Conservation (phyloP, 441 rosid genomes). For the Adansonia madagascariensis region DNA sequence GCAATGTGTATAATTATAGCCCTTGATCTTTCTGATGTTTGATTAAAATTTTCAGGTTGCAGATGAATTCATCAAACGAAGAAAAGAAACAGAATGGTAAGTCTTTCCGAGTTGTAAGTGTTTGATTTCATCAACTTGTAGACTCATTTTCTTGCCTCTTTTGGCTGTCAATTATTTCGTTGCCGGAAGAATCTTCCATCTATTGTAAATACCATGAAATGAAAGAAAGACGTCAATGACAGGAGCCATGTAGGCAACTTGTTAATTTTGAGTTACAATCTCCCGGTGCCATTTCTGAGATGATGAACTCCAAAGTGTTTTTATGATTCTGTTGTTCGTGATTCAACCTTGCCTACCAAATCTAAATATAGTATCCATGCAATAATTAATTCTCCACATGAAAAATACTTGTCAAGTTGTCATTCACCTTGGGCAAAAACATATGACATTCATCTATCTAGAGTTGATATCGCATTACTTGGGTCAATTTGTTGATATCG, state of each 20-base stretch:
- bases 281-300: background rate
- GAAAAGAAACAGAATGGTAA: conserved; percentile 88
- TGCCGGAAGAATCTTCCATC: background rate
- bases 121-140: background rate
- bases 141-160: conserved; percentile 7
- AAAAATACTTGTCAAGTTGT: background rate
- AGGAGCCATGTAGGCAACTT: conserved; percentile 19
- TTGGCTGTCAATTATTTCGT: background rate
- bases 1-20: conserved; percentile 18
- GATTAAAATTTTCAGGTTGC: conserved; percentile 67
- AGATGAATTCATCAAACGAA: conserved; percentile 87
- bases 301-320: background rate
- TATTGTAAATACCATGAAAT: background rate
- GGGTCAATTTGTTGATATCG: background rate
- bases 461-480: background rate
- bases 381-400: background rate
- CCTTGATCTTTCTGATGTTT: conserved; percentile 25
- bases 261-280: conserved; percentile 1
- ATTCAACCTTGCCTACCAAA: background rate
- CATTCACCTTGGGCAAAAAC: conserved; percentile 4
- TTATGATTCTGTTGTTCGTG: too few species aligned
- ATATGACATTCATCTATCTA: background rate
- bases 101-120: conserved; percentile 14
- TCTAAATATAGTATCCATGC: background rate
- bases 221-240: background rate